Base-by-base conservation (phyloP, 768 basidiomycete species). In the Lactarius psammicola region DNA sequence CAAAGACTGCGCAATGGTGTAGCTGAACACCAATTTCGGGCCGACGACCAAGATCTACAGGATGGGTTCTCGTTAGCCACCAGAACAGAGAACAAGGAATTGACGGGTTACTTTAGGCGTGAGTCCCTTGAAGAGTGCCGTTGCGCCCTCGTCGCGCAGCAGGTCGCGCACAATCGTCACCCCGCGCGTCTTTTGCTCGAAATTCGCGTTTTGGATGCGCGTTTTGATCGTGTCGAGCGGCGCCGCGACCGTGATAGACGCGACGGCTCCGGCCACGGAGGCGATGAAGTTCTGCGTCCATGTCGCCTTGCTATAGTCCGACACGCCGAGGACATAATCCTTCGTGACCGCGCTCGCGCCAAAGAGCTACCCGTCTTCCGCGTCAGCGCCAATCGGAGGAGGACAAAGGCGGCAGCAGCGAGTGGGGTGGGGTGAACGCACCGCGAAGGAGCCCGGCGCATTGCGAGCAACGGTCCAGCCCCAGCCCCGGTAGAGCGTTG, bases 391-490 rank as follows among this genome's bases (percentile, higher is more conserved):
- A 36, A 23, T 26, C 20, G 23, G 23, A 38, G 44, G 59, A 49
- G 51, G 18, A 23, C 31, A 23, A 46, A 58, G 54, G n/a, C n/a
- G n/a, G n/a, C n/a, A n/a, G n/a, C n/a, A n/a, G n/a, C n/a, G n/a
- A n/a, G n/a, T n/a, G n/a, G n/a, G n/a, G n/a, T n/a, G 36, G 33
- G 15, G 34, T 49, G 40, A 4, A 80, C 91, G 68, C 73, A 96
- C 95, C 62, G 96, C 93, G 72, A 99, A 99, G 60, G 85, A 87
- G 13, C 96, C 96, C 0, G 96, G 96, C 0, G 96, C 96, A 71
- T 99, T 99, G 60, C 96, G 86, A 2, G 95, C 96, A 84, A 97
- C 89, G 28, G 96, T 98, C 96, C 96, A 98, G 54, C 95, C 95
- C 94, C 95, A 97, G 33, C 96, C 96, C 68, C 95, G 88, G 78